phyloP scores from a whole-genome alignment of 495 filamentous ascomycete species.

The Bacidia rubella region DNA sequence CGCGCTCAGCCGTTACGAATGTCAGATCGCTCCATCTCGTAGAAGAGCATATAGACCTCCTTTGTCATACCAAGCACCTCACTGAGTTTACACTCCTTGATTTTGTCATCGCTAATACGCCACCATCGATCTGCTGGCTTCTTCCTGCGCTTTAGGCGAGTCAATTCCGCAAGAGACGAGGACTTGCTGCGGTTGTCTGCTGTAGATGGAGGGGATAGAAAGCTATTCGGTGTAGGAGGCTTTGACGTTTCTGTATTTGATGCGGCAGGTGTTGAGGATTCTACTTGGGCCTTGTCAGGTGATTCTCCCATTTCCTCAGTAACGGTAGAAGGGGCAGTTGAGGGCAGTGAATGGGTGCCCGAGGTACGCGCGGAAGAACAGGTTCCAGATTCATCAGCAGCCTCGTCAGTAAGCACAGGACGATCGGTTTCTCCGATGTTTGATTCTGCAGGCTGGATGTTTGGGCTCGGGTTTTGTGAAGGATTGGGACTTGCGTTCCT shows the following conservation, averaged over 20 bases:
- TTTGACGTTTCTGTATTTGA: neutral
- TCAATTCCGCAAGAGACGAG: constrained; percentile 6
- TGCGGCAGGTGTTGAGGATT: neutral
- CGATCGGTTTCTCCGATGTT: neutral
- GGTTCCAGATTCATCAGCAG: too few relatives aligned
- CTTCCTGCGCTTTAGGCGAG: constrained; percentile 29
- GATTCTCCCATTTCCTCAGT: neutral
- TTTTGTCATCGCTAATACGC: constrained; percentile 94
- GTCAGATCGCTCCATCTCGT: constrained; percentile 53
- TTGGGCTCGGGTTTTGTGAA: neutral
- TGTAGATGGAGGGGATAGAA: neutral
- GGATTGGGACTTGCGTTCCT: constrained; percentile 30
- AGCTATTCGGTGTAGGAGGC: neutral
- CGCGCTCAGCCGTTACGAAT: neutral
- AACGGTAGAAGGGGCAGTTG: constrained; percentile 16
- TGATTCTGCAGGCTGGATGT: neutral
- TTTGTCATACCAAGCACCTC: constrained; percentile 89
- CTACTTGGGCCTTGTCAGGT: neutral
- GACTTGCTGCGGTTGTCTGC: constrained; percentile 3
- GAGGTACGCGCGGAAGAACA: constrained; percentile 31
- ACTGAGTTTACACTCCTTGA: constrained; percentile 81
- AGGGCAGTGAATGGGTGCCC: constrained; percentile 15
- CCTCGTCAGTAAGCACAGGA: too few relatives aligned
- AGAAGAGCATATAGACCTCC: constrained; percentile 94
- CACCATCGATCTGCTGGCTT: constrained; percentile 72